Evolutionary conservation across 805 yeast genomes (phyloP), one percentile per base, ranked within the genome.

Genomic region (Spathaspora hagerdaliae): DNA sequence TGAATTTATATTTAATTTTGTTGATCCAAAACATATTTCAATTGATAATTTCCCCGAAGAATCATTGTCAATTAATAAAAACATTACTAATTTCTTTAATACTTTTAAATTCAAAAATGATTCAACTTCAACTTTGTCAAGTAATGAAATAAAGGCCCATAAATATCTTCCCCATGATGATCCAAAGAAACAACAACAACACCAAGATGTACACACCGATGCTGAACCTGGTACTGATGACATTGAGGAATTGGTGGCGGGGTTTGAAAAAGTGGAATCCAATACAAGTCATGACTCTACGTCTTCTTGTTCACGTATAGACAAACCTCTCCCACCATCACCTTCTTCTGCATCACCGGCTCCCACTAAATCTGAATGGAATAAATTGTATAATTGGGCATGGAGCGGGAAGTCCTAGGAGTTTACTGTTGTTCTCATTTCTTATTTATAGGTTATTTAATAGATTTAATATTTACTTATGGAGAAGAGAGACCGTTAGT

Each of bases 1-100:
- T 49, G 77, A 72, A 46, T 71, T 71, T 48, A 61, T 72, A 11
- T 72, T 72, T 58, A 72, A 72, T 48, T 72, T 72, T 50, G 57
- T 66, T 14, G 67, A 62, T 36, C 76, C 77, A 5, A 51, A 63
- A 35, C 77, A 72, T 50, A 49, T 70, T 13, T 68, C 50, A 31
- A 15, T 46, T 42, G 38, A 50, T 31, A 29, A 29, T 29, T 33
- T 42, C 19, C 27, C 39, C 37, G 41, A 27, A 12, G 39, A 24
- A 15, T 19, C 33, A 5, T 12, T 27, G n/a, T 24, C 36, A 12
- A 14, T 43, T 6, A 49, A 43, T 36, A 43, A 43, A 38, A 51
- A 50, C 11, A 50, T 65, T 7, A 44, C 61, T 7, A 59, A 52
- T 45, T 59, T 65, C 43, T 60, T 65, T 46, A 62, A 44, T 38